Base-by-base conservation (phyloP, 805 yeast species). In the Ogataea paradorogensis region DNA sequence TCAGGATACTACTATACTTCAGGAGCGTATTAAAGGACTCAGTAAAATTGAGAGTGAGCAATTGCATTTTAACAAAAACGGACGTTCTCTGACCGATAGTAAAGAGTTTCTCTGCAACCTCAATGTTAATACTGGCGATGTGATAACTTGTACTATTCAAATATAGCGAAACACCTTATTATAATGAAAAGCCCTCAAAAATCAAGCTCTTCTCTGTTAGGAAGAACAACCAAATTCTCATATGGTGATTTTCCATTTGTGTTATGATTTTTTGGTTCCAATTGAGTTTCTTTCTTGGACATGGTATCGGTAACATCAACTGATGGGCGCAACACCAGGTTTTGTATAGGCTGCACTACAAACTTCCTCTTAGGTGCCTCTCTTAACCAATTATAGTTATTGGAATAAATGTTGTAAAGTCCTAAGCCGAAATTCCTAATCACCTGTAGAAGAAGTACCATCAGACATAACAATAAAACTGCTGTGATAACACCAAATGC, bases 81-180 rank as follows among this genome's bases (percentile, higher is more conserved):
- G 57, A 5, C 59, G 61, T 24, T 35, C 64, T 10, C 45, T 58
- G 9, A 28, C 52, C 7, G 59, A 70, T 21, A 80, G 79, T 42
- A 67, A 66, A 14, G 61, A 67, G 23, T 75, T 69, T 40, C 50
- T 80, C 38, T 74, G 81, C 50, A 65, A 75, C 41, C 53, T 73
- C 30, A 76, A 71, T 15, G 70, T 80, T 15, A 71, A 70, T 41
- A 78, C 84, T 0, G 84, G 83, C 8, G 69, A 70, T 35, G 66
- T 58, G 24, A 56, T 71, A 29, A 53, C 55, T 38, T 63, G 78
- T 55, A 41, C 63, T 26, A 53, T 67, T 16, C 14, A 7, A 13
- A 33, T 34, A 27, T 24, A 28, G 3, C 40, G 9, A 31, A 14
- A 9, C 13, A 13, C 9, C 24, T 18, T 23, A 8, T 23, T 24